These are phyloP conservation scores for Aspergillus tanneri DNA, from an alignment of 2,329 filamentous ascomycete species.

Conservation along the genomic window DNA sequence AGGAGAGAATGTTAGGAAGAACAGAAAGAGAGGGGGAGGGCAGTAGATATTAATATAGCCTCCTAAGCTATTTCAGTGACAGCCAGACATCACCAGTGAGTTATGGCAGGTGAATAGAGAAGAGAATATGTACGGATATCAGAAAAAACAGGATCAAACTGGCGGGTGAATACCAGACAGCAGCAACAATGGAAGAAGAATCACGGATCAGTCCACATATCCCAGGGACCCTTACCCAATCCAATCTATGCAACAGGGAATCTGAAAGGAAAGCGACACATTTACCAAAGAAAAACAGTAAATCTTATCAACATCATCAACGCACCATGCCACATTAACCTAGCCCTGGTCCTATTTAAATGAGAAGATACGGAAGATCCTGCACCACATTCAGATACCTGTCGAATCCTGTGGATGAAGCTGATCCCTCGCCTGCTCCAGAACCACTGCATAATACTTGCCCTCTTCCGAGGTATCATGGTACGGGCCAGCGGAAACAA, in stretches of 20 bases:
- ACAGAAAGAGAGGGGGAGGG: neutral
- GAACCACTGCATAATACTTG: conserved; percentile 39
- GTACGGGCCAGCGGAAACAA: conserved; percentile 36
- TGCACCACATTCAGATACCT: neutral
- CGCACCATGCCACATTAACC: neutral
- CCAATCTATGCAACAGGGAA: no score
- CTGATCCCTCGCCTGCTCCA: conserved; percentile 31
- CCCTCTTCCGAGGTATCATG: conserved; percentile 38
- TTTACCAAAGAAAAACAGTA: conserved; percentile 3
- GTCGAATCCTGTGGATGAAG: neutral
- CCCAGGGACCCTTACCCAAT: no score
- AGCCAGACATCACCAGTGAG: neutral
- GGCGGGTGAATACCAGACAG: no score
- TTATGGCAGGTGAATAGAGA: neutral
- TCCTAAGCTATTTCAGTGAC: no score
- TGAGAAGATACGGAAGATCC: no score
- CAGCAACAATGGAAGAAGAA: no score
- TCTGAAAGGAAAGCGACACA: neutral
- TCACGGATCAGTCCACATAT: no score
- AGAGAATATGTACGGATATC: no score
- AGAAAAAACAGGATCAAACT: no score
- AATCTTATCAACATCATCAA: conserved; percentile 3
- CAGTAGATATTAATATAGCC: neutral
- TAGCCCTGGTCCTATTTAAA: no score
- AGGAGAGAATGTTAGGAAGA: neutral